phyloP scores from a whole-genome alignment of 805 yeast genomes.

The Suhomyces xylopsoci region DNA sequence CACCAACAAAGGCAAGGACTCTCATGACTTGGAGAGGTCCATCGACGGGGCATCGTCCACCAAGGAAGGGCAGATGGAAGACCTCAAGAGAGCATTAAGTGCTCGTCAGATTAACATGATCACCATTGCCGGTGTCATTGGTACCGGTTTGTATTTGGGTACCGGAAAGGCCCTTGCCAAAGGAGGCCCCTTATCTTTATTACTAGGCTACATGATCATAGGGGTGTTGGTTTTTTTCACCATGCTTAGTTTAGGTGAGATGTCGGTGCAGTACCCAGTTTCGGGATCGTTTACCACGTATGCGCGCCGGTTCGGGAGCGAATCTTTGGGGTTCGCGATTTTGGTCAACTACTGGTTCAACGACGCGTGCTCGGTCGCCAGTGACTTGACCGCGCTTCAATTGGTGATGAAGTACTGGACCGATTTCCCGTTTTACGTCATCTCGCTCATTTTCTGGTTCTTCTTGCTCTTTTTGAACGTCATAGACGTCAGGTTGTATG shows the following conservation, averaged over 20 bases:
- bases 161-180: conserved; percentile 28
- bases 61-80: conserved; percentile 5
- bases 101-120: conserved; percentile 33
- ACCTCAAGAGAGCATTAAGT: conserved; percentile 9
- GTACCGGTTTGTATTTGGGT: conserved; percentile 34
- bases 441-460: conserved; percentile 53
- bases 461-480: conserved; percentile 42
- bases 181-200: conserved; percentile 32
- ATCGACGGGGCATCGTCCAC: conserved; percentile 5
- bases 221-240: conserved; percentile 50
- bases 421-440: conserved; percentile 48
- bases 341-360: conserved; percentile 51
- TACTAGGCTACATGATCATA: conserved; percentile 33
- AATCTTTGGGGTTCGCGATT: conserved; percentile 51
- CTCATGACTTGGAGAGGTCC: conserved; percentile 8
- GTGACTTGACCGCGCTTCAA: conserved; percentile 47
- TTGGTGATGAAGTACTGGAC: conserved; percentile 48
- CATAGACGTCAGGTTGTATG: conserved; percentile 38
- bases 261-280: conserved; percentile 53
- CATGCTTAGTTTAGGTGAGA: conserved; percentile 54
- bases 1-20: neutral
- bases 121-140: conserved; percentile 36
- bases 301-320: conserved; percentile 48
- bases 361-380: conserved; percentile 48
- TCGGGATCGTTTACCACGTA: conserved; percentile 54